A percentile compares a stretch with the other conserved stretches of the same genome.
These are phyloP conservation scores for Amphirosellinia nigrospora DNA, from an alignment of 495 filamentous ascomycete species.

Conservation along the genomic window DNA sequence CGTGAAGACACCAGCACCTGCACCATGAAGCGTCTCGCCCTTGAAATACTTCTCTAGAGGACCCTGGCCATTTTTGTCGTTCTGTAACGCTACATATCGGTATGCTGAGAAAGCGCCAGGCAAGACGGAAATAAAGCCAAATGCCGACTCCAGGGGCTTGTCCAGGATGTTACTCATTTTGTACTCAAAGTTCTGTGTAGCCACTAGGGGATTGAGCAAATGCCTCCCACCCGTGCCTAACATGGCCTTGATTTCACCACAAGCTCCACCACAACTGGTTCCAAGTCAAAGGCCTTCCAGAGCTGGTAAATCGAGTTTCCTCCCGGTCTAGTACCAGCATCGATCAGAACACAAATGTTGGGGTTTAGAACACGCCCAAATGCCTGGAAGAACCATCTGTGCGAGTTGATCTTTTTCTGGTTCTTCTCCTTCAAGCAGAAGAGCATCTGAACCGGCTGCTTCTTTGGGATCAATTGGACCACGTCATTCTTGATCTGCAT, in stretches of 20 bases:
- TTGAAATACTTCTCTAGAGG: slow-evolving; percentile 97
- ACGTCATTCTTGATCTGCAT: slow-evolving; percentile 87
- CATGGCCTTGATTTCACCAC: slow-evolving; percentile 99
- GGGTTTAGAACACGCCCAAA: slow-evolving; percentile 93
- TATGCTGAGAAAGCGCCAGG: slow-evolving; percentile 99
- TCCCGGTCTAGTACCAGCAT: slow-evolving; percentile 94
- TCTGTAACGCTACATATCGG: slow-evolving; percentile 90
- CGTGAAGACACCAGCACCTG: slow-evolving; percentile 94
- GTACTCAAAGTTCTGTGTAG: slow-evolving; percentile 99
- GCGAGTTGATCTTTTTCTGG: slow-evolving; percentile 99
- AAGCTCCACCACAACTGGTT: slow-evolving; percentile 98
- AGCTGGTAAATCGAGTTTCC: slow-evolving; percentile 93
- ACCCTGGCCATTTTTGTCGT: slow-evolving; percentile 91
- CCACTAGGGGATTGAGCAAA: slow-evolving; percentile 90
- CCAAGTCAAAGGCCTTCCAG: slow-evolving; percentile 98
- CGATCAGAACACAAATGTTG: slow-evolving; percentile 95
- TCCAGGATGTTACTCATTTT: slow-evolving; percentile 99
- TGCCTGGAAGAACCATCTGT: slow-evolving; percentile 98
- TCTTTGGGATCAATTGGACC: slow-evolving; percentile 77
- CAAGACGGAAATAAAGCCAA: slow-evolving; percentile 96
- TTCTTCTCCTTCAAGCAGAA: slow-evolving; percentile 99
- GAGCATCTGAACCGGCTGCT: slow-evolving; percentile 90
- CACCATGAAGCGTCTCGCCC: slow-evolving; percentile 96
- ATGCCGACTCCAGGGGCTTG: slow-evolving; percentile 96
- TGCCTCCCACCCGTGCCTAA: slow-evolving; percentile 85